Evolutionary conservation across 768 basidiomycete genomes (phyloP), one percentile per base, ranked within the genome.

Genomic region (Amanita phalloides): DNA sequence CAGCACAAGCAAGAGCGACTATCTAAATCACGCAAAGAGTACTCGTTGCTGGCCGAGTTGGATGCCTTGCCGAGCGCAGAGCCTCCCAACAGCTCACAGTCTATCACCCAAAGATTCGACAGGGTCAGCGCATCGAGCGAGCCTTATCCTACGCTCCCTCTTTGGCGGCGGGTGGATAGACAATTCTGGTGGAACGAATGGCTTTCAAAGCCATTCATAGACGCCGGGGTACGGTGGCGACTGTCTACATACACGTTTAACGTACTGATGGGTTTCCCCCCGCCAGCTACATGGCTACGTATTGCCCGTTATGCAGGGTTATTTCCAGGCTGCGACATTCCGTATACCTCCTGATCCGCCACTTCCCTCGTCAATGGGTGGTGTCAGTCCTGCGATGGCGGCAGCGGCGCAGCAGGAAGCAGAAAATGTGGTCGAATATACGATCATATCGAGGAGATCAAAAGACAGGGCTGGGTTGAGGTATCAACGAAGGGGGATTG

Each of bases 101-200:
- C 58, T 11, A 51, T 36, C 23, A 36, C 51, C 11, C 33, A 37
- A 21, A 45, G 17, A 6, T n/a, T 37, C 17, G 43, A 52, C 6
- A 69, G 64, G 21, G 66, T 75, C 7, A 74, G 81, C 53, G 68
- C 74, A 3, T 66, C 86, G 46, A 71, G 73, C 10, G 93, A 96
- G 63, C 90, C 91, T 0, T 74, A 79, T 54, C 70, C 84, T 0
- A 81, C 79, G 0, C 73, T 94, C 11, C 94, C 96, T 0, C 74
- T 97, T 3, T 97, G 95, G 93, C 77, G 92, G 25, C 74, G 92
- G 10, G 89, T 92, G 0, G 90, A 97, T 58, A 76, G 77, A 44
- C 84, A 87, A 39, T 98, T 90, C 64, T 98, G 93, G 88, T 98
- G 93, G 91, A 99, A 98, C 61, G 89, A 92, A 59, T 82, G 81